Conservation (phyloP, 2,329 filamentous ascomycete species). For the Fusarium torulosum region DNA sequence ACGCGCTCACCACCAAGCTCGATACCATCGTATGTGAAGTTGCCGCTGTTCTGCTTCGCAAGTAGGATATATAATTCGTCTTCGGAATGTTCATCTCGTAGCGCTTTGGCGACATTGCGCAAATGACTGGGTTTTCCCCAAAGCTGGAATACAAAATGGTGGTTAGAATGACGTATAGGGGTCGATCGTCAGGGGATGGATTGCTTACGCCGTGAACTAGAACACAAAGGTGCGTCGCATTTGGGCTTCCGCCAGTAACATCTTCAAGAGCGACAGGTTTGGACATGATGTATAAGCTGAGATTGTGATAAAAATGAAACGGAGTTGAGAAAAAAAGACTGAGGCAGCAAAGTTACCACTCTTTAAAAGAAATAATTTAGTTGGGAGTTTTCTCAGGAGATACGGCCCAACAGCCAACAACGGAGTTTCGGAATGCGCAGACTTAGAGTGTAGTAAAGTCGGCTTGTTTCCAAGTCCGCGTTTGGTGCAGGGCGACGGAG, state of each 20-base stretch:
- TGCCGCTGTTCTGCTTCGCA: constrained; percentile 79
- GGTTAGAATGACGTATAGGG: constrained; percentile 43
- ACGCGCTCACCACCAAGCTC: constrained; percentile 76
- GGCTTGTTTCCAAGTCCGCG: constrained; percentile 23
- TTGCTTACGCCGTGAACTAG: constrained; percentile 78
- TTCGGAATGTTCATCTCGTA: constrained; percentile 71
- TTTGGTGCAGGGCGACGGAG: constrained; percentile 5
- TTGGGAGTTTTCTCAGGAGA: constrained; percentile 41
- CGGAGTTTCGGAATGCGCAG: constrained; percentile 38
- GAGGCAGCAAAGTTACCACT: constrained; percentile 3
- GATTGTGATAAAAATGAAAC: neutral
- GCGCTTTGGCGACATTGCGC: constrained; percentile 72
- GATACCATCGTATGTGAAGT: constrained; percentile 78
- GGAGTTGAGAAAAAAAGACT: neutral
- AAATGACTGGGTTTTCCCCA: constrained; percentile 86
- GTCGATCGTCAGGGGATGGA: constrained; percentile 34
- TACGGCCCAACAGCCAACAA: constrained; percentile 27
- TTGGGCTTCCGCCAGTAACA: constrained; percentile 63
- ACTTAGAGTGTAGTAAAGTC: constrained; percentile 19
- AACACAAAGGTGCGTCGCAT: constrained; percentile 79
- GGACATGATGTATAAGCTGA: constrained; percentile 43
- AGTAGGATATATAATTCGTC: constrained; percentile 78
- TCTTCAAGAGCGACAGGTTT: constrained; percentile 32
- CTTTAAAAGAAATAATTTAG: constrained; percentile 23
- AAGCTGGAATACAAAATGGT: constrained; percentile 59